These are phyloP conservation scores for Fusarium pilosicola DNA, from an alignment of 2,329 filamentous ascomycete genomes.

Conservation along the genomic window DNA sequence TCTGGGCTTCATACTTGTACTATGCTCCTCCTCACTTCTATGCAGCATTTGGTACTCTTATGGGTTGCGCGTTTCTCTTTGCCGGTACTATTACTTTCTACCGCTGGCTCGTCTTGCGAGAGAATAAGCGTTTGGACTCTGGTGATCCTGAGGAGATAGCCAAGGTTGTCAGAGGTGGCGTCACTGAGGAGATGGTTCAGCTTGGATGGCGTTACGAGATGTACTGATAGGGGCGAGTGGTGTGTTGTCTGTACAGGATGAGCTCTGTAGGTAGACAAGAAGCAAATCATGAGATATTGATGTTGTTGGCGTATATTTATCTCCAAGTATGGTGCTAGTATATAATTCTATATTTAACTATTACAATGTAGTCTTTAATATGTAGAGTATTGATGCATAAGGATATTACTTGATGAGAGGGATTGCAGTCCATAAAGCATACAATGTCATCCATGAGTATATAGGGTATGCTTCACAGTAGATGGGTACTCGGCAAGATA, in stretches of 20 bases:
- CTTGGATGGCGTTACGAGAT: slow-evolving; percentile 57
- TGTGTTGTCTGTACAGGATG: rapidly evolving
- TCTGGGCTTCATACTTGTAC: slow-evolving; percentile 51
- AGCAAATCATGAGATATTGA: rapidly evolving
- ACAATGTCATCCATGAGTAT: not conserved
- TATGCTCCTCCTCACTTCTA: slow-evolving; percentile 52
- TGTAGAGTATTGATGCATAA: no score
- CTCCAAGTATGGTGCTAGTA: rapidly evolving
- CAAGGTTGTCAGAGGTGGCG: slow-evolving; percentile 53
- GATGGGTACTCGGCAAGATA: not conserved
- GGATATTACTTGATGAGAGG: no score
- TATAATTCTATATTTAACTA: no score
- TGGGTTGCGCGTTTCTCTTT: slow-evolving; percentile 49
- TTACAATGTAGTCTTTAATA: no score
- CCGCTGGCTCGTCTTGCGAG: slow-evolving; percentile 50
- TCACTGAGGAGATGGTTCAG: slow-evolving; percentile 56
- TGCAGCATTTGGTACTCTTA: slow-evolving; percentile 53
- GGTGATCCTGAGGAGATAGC: slow-evolving; percentile 49
- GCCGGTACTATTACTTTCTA: slow-evolving; percentile 50
- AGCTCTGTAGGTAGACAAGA: rapidly evolving
- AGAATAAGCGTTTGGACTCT: slow-evolving; percentile 53
- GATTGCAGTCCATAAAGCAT: no score
- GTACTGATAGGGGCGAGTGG: slow-evolving; percentile 43
- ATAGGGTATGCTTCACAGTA: not conserved
- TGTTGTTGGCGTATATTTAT: no score